Percentiles rank a stretch among this genome's conserved stretches.
Evolutionary conservation across 306 rosid species (phyloP).

Genomic region (Pueraria montana): DNA sequence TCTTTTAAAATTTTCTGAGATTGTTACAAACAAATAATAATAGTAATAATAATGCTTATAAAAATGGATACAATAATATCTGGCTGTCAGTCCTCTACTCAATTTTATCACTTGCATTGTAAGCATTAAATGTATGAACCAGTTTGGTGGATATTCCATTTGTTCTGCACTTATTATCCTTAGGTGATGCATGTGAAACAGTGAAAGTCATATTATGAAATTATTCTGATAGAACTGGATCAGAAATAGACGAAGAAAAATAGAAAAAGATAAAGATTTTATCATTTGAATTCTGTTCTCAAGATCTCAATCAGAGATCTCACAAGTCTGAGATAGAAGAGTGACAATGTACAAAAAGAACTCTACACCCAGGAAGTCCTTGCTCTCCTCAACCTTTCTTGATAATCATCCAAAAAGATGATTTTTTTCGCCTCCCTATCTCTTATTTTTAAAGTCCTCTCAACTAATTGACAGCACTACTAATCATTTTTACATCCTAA

Average conservation of each 20-base stretch:
- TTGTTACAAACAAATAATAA: background rate
- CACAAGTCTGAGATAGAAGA: background rate
- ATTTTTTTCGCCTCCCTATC: background rate
- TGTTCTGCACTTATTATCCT: conserved; percentile 36
- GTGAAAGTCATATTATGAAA: conserved; percentile 9
- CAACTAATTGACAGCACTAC: background rate
- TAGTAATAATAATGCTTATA: background rate
- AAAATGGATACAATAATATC: conserved; percentile 21
- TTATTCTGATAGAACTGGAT: conserved; percentile 10
- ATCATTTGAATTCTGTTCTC: background rate
- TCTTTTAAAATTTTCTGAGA: conserved; percentile 10
- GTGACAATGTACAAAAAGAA: background rate
- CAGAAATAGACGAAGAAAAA: background rate
- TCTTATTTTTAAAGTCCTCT: background rate
- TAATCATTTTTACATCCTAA: background rate
- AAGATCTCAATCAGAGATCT: background rate
- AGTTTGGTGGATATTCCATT: conserved; percentile 3
- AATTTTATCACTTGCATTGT: conserved; percentile 17
- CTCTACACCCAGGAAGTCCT: background rate
- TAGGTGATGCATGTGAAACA: conserved; percentile 6
- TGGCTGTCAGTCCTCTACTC: conserved; percentile 2
- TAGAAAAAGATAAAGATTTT: background rate
- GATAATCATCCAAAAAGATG: background rate
- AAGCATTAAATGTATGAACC: conserved; percentile 25
- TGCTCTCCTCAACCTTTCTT: background rate